Base-by-base conservation (phyloP, 495 filamentous ascomycete genomes). In the Hypoxylon fuscum region DNA sequence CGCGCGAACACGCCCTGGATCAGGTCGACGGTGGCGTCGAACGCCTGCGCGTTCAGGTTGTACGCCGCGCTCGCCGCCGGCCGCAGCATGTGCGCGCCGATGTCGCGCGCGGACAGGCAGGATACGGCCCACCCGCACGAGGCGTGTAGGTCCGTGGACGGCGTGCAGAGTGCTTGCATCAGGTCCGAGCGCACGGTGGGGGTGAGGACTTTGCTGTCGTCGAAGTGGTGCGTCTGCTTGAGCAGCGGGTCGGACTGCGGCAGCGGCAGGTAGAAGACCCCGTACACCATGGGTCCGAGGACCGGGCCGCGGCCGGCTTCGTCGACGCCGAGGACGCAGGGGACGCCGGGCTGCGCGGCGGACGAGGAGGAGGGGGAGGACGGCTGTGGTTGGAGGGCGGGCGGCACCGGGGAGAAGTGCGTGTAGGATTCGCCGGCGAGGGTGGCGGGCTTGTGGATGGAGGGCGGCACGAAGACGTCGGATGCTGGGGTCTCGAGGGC, bases 21-120 rank as follows among this genome's bases (percentile, higher is more conserved):
- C 53, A 98, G 77, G 15, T 83, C 85, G n/a, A 96, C 83, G 1
- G 95, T 98, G 0, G 95, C 92, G 76, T 98, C 94, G 83, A 96
- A 89, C 1, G 95, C 95, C 74, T 98, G 95, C n/a, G 93, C 92
- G 76, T 98, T 98, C 51, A 98, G 82, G 70, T 98, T 98, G 76
- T 97, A 97, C 1, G 60, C 43, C 0, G 81, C 78, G 3, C 80
- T 83, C 0, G 74, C 72, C 35, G 72, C 62, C 10, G 92, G 80
- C 22, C 82, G 81, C 72, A 97, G 83, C 89, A 96, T 96, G 45
- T 88, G 86, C 1, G 91, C 82, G 15, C 83, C 83, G 49, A 96
- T 96, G 72, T 94, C 90, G 31, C 91, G 85, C 11, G 93, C 91
- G 2, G 92, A 96, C 52, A 98, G 87, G 10, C 88, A 76, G 4